Conservation (phyloP, 2,329 filamentous ascomycete genomes). For the Myriangium duriaei region DNA sequence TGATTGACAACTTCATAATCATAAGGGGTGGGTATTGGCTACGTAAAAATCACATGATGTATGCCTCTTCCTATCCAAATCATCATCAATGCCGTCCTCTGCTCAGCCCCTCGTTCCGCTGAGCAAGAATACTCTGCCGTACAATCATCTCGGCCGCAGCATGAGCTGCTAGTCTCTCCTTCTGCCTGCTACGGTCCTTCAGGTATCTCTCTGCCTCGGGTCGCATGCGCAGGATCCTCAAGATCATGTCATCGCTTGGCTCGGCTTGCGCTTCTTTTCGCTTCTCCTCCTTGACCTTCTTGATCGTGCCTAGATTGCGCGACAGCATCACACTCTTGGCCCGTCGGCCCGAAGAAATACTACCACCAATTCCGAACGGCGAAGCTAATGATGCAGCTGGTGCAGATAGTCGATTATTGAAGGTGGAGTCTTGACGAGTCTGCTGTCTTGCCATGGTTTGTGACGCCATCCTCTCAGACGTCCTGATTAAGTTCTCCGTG, state of each 20-base stretch:
- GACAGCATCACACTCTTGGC: conserved; percentile 69
- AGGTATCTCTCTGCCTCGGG: conserved; percentile 81
- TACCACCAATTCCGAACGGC: conserved; percentile 40
- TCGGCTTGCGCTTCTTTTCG: conserved; percentile 90
- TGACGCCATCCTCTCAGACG: conserved; percentile 90
- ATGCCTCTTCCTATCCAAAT: too few relatives aligned
- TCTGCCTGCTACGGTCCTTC: conserved; percentile 81
- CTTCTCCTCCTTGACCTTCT: conserved; percentile 89
- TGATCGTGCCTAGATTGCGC: conserved; percentile 91
- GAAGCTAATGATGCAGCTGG: conserved; percentile 38
- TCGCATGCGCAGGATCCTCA: conserved; percentile 87
- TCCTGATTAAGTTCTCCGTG: conserved; percentile 80
- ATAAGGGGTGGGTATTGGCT: too few relatives aligned
- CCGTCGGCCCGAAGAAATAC: conserved; percentile 39
- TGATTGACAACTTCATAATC: too few relatives aligned
- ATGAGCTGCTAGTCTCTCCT: conserved; percentile 80
- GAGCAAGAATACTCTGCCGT: conserved; percentile 67
- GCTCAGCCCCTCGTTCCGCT: conserved; percentile 5
- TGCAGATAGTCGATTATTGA: conserved; percentile 55
- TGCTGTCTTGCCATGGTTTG: conserved; percentile 72
- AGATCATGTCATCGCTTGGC: conserved; percentile 94
- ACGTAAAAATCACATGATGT: too few relatives aligned
- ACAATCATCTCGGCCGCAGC: conserved; percentile 92
- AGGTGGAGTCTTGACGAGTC: conserved; percentile 26
- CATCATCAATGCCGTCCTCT: conserved; percentile 10